These are phyloP conservation scores for Punctularia strigosozonata DNA, from an alignment of 768 basidiomycete species.

Conservation along the genomic window DNA sequence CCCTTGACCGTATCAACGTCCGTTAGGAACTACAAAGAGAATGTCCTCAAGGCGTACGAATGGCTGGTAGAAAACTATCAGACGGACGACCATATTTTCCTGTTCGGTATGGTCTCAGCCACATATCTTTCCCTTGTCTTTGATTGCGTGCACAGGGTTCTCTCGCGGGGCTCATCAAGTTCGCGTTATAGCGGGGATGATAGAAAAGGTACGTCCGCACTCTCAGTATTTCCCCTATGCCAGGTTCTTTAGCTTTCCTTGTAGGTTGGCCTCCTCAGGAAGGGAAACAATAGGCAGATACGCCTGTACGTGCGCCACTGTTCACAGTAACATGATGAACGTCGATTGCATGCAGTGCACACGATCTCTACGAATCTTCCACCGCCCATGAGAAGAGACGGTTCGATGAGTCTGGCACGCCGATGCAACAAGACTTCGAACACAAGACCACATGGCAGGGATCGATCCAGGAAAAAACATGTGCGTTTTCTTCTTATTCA, in stretches of 20 bases:
- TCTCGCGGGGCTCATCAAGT: constrained; percentile 39
- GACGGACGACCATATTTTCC: constrained; percentile 25
- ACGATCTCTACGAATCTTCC: too few species aligned
- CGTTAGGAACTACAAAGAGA: constrained; percentile 22
- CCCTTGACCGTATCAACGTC: too few species aligned
- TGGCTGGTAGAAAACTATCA: constrained; percentile 29
- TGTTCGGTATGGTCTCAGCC: constrained; percentile 30
- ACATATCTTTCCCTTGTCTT: too few species aligned
- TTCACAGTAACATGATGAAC: too few species aligned
- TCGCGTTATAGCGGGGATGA: constrained; percentile 31
- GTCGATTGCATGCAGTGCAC: too few species aligned
- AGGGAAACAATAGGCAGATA: constrained; percentile 29
- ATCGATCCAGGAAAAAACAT: too few species aligned
- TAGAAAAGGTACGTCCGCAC: constrained; percentile 18
- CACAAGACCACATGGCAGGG: too few species aligned
- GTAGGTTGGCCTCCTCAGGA: constrained; percentile 29
- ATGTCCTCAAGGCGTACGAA: constrained; percentile 23
- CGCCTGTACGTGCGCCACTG: constrained; percentile 27
- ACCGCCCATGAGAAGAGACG: too few species aligned
- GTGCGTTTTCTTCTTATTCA: too few species aligned
- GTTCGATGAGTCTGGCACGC: too few species aligned
- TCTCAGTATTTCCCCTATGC: neutral
- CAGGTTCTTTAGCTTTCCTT: neutral
- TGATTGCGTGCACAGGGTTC: too few species aligned
- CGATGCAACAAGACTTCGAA: too few species aligned